Evolutionary conservation across 192 early-diverging fungal genomes (phyloP).

Genomic region (Spizellomyces punctatus): DNA sequence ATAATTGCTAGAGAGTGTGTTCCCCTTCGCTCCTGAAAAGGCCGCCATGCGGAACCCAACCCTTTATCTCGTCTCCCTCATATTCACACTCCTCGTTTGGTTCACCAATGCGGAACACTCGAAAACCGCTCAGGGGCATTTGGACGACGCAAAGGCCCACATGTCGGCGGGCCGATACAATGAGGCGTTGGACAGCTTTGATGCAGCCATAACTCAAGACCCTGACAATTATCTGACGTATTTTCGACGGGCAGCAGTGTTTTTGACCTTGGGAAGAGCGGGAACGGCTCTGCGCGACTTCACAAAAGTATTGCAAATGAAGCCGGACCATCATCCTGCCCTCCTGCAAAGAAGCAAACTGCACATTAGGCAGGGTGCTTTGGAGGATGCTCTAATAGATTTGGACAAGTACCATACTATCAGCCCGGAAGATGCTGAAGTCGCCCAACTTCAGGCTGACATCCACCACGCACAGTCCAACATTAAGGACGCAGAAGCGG

Average conservation of each 20-base stretch:
- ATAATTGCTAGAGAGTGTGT: no score
- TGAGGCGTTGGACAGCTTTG: slow-evolving; percentile 62
- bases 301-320: slow-evolving; percentile 72
- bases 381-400: slow-evolving; percentile 65
- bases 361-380: slow-evolving; percentile 67
- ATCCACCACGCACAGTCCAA: slow-evolving; percentile 45
- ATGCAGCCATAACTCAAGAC: slow-evolving; percentile 71
- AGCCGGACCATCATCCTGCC: slow-evolving; percentile 82
- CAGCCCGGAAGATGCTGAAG: slow-evolving; percentile 40
- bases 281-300: slow-evolving; percentile 81
- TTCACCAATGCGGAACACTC: neutral
- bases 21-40: no score
- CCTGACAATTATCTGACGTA: slow-evolving; percentile 83
- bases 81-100: neutral
- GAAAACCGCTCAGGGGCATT: slow-evolving; percentile 20
- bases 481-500: slow-evolving; percentile 42
- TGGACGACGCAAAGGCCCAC: slow-evolving; percentile 47
- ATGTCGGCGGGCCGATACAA: slow-evolving; percentile 44
- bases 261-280: slow-evolving; percentile 73
- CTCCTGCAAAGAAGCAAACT: slow-evolving; percentile 74
- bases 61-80: no score
- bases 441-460: slow-evolving; percentile 37
- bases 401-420: slow-evolving; percentile 47
- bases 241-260: slow-evolving; percentile 84
- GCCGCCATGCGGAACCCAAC: no score